Percentiles rank a stretch among this genome's conserved stretches.
These are phyloP conservation scores for Rhypophila decipiens DNA, from an alignment of 495 filamentous ascomycete species.

Conservation along the genomic window DNA sequence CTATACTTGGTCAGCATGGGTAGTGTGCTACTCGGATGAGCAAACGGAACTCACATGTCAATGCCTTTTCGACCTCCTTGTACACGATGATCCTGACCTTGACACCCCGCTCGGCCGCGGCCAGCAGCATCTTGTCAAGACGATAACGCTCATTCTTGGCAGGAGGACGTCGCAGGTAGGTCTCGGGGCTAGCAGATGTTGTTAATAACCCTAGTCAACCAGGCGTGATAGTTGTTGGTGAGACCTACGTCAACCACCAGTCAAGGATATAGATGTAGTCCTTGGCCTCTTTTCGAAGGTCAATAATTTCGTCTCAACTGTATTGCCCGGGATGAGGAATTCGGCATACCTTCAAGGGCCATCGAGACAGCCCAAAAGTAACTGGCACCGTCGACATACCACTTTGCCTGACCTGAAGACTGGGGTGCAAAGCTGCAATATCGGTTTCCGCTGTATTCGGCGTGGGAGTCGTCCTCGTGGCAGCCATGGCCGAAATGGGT, in stretches of 20 bases:
- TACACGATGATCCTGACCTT: slow-evolving; percentile 88
- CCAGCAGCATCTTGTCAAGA: slow-evolving; percentile 80
- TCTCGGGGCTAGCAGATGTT: slow-evolving; percentile 51
- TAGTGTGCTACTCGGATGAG: slow-evolving; percentile 1
- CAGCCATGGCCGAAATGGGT: slow-evolving; percentile 28
- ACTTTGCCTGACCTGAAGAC: slow-evolving; percentile 84
- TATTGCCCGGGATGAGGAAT: background rate
- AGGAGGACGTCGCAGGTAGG: slow-evolving; percentile 84
- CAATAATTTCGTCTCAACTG: slow-evolving; percentile 3
- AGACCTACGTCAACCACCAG: slow-evolving; percentile 68
- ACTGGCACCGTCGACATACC: slow-evolving; percentile 88
- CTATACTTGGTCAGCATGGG: slow-evolving; percentile 31
- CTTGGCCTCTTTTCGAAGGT: slow-evolving; percentile 49
- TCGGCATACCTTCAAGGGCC: slow-evolving; percentile 58
- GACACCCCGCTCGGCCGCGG: slow-evolving; percentile 83
- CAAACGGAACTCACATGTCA: slow-evolving; percentile 81
- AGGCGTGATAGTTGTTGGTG: background rate
- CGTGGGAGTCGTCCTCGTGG: slow-evolving; percentile 22
- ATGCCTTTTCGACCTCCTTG: slow-evolving; percentile 83
- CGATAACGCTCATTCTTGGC: slow-evolving; percentile 77
- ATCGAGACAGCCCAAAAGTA: slow-evolving; percentile 88
- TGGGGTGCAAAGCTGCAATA: slow-evolving; percentile 83
- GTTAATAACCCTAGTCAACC: background rate
- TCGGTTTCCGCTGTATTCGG: slow-evolving; percentile 49
- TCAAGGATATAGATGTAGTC: slow-evolving; percentile 91